Conservation (phyloP, 2,329 filamentous ascomycete genomes). For the Penicillium freii region DNA sequence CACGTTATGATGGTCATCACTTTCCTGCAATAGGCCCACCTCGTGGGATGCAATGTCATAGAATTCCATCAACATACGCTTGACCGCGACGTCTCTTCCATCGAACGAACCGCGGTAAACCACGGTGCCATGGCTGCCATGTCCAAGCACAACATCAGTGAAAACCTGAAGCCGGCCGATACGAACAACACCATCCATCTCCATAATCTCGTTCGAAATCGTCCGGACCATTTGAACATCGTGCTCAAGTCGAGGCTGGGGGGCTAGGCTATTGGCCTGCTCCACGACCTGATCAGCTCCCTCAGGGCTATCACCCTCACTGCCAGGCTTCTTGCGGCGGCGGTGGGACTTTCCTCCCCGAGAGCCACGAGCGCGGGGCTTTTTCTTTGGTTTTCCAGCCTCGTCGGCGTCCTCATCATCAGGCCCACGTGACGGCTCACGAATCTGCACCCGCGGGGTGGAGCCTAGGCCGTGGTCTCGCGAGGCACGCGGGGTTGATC, state of each 20-base stretch:
- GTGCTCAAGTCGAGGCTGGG: conserved; percentile 55
- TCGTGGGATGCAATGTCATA: conserved; percentile 95
- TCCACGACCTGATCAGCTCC: conserved; percentile 60
- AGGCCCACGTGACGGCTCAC: conserved; percentile 37
- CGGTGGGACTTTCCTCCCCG: conserved; percentile 69
- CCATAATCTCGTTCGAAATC: conserved; percentile 57
- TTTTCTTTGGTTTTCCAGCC: conserved; percentile 60
- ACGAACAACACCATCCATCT: conserved; percentile 59
- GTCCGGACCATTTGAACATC: conserved; percentile 56
- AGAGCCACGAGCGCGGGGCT: conserved; percentile 63
- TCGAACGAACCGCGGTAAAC: conserved; percentile 96
- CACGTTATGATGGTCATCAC: conserved; percentile 93
- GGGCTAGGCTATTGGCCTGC: conserved; percentile 47
- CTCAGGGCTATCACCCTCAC: conserved; percentile 54
- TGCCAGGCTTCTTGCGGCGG: conserved; percentile 52
- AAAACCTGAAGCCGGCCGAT: conserved; percentile 62
- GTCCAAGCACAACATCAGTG: conserved; percentile 60
- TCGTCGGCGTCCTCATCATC: conserved; percentile 34
- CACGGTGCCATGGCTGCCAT: conserved; percentile 94
- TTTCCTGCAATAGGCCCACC: conserved; percentile 84
- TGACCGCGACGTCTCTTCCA: conserved; percentile 88
- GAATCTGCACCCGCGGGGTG: conserved; percentile 41
- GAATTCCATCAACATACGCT: conserved; percentile 93
- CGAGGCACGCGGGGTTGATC: conserved; percentile 32
- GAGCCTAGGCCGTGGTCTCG: conserved; percentile 23